Evolutionary conservation across 1,284 basidiomycete genomes (phyloP).

Genomic region (Grifola frondosa): DNA sequence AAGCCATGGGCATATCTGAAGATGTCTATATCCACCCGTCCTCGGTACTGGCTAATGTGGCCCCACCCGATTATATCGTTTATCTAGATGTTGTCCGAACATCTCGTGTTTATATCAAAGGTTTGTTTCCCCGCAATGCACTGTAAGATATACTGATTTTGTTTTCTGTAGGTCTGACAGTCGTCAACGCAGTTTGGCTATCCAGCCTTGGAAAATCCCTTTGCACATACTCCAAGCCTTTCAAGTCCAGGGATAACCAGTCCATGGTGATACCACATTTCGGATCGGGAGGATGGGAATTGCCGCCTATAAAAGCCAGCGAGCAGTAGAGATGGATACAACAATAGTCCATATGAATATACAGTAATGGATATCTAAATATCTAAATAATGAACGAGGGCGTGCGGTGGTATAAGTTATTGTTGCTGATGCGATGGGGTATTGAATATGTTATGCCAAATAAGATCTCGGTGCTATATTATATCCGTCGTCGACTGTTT

Average conservation of each 20-base stretch:
- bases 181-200: conserved; percentile 90
- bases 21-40: conserved; percentile 94
- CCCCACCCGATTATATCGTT: conserved; percentile 87
- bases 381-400: too few species aligned
- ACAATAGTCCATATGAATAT: too few species aligned
- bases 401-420: too few species aligned
- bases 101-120: conserved; percentile 79
- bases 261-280: conserved; percentile 80
- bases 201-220: conserved; percentile 76
- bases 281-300: conserved; percentile 80
- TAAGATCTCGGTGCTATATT: too few species aligned
- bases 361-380: too few species aligned
- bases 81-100: conserved; percentile 83
- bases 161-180: conserved; percentile 75
- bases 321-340: conserved; percentile 20
- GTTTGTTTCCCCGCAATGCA: conserved; percentile 37
- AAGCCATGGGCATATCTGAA: conserved; percentile 78
- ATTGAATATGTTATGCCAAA: too few species aligned
- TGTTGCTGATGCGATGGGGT: too few species aligned
- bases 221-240: conserved; percentile 88
- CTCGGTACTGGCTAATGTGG: conserved; percentile 67
- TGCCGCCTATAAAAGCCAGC: conserved; percentile 75
- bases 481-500: too few species aligned
- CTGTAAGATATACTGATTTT: conserved; percentile 11
- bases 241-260: conserved; percentile 65